Base-by-base conservation (phyloP, 2,329 filamentous ascomycete genomes). In the Arthroderma sp. region DNA sequence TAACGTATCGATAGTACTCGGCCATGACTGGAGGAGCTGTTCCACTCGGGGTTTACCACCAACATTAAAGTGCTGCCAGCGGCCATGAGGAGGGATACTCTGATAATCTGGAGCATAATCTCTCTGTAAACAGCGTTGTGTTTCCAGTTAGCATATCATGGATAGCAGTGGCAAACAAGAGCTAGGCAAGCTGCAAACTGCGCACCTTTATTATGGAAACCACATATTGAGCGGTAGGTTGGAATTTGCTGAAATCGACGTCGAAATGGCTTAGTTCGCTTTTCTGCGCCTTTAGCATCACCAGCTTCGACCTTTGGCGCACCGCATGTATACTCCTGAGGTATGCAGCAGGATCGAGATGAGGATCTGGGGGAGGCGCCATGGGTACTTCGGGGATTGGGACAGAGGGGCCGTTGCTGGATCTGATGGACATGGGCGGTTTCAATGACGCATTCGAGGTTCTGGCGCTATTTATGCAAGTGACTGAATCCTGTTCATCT, bases 181-280 rank as follows among this genome's bases (percentile, higher is more conserved):
- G 32, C 29, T 46, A 27, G 28, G 34, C n/a, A 40, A 40, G 5
- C 29, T 22, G 8, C 6, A 47, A 36, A 9, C 27, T 37, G 45
- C 22, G 53, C 68, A 88, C 87, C 82, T 93, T 94, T 70, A 95
- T 94, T 51, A 95, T 89, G 36, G 83, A 81, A n/a, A 89, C 81
- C 6, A 94, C 83, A 61, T 94, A 94, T 38, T 75, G 75, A 9
- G 88, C 86, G 1, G 89, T 89, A 52, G 89, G 83, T 38, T 73
- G 66, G 61, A 94, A 89, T 65, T 89, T 93, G 65, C 65, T 66
- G 73, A 88, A 78, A 63, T 95, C 88, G 40, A 94, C 86, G 52
- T 85, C 82, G 56, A 95, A 95, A 62, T 95, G 88, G 54, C 76
- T 77, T 50, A 94, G 73, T 54, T 83, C 73, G 58, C 94, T 86